Conservation (phyloP, 2,329 filamentous ascomycete species). For the Ceratocystis eucalypticola region DNA sequence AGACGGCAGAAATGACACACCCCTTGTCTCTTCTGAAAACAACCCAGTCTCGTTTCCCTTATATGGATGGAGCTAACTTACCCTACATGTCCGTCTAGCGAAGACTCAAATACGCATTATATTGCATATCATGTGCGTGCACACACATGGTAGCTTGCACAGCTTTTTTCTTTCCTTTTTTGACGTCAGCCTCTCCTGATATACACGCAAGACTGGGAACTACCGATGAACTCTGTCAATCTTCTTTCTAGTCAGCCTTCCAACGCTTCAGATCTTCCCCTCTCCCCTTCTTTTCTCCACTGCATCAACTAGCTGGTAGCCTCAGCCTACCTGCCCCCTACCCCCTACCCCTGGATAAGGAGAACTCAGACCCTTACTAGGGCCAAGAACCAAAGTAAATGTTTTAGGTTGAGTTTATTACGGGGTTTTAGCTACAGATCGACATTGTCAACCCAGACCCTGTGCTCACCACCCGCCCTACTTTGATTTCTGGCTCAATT, state of each 20-base stretch:
- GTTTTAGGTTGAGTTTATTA: conserved; percentile 6
- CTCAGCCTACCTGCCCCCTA: not conserved
- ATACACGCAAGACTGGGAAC: too few relatives aligned
- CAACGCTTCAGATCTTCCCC: not conserved
- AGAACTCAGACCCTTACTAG: conserved; percentile 2
- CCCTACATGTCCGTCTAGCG: too few relatives aligned
- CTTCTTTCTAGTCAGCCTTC: not conserved
- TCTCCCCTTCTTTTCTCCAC: not conserved
- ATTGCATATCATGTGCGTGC: too few relatives aligned
- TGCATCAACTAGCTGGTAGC: not conserved
- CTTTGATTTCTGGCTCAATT: not conserved
- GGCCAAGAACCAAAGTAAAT: not conserved
- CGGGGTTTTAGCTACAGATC: not conserved
- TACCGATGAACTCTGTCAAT: not conserved
- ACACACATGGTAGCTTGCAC: too few relatives aligned
- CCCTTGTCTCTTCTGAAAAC: too few relatives aligned
- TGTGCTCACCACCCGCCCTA: not conserved
- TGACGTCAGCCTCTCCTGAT: too few relatives aligned
- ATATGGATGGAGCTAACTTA: too few relatives aligned
- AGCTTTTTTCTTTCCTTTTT: too few relatives aligned
- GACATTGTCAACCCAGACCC: not conserved
- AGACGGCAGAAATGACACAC: too few relatives aligned
- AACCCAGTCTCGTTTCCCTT: too few relatives aligned
- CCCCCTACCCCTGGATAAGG: not conserved
- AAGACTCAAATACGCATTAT: too few relatives aligned